phyloP scores from a whole-genome alignment of 192 early-diverging fungal species.

The Chytriomyces hyalinus region DNA sequence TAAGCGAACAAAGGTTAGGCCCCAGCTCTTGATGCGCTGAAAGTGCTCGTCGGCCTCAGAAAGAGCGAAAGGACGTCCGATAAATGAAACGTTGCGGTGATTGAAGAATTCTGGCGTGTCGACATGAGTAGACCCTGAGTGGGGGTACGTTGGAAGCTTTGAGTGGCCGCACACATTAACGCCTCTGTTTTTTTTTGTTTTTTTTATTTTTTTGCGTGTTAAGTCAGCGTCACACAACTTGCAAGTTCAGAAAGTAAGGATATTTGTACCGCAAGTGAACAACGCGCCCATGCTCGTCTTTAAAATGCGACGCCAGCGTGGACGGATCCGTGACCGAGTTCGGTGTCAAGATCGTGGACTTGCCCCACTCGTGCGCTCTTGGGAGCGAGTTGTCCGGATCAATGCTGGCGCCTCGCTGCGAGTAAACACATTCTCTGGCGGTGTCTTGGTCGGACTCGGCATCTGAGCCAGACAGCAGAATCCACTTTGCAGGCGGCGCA shows the following conservation, averaged over 20 bases:
- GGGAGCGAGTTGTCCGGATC: neutral
- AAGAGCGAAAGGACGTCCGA: slow-evolving; percentile 79
- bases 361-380: slow-evolving; percentile 29
- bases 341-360: neutral
- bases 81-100: slow-evolving; percentile 76
- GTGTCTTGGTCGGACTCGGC: too few species aligned
- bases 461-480: too few species aligned
- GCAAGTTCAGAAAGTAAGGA: neutral
- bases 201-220: too few species aligned
- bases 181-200: slow-evolving; percentile 50
- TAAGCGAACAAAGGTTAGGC: slow-evolving; percentile 78
- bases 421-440: too few species aligned
- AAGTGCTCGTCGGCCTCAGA: slow-evolving; percentile 79
- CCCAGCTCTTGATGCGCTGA: slow-evolving; percentile 72
- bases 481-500: too few species aligned
- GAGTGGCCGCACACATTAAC: slow-evolving; percentile 80
- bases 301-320: slow-evolving; percentile 29
- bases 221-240: slow-evolving; percentile 1
- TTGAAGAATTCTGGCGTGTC: slow-evolving; percentile 65
- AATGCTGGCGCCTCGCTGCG: neutral
- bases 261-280: slow-evolving; percentile 38
- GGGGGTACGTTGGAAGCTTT: slow-evolving; percentile 76
- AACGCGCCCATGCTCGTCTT: slow-evolving; percentile 44
- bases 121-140: slow-evolving; percentile 65
- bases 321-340: neutral